Percentiles rank a stretch among this genome's conserved stretches.
These are phyloP conservation scores for Colletotrichum simmondsii DNA, from an alignment of 2,329 filamentous ascomycete genomes.

Conservation along the genomic window DNA sequence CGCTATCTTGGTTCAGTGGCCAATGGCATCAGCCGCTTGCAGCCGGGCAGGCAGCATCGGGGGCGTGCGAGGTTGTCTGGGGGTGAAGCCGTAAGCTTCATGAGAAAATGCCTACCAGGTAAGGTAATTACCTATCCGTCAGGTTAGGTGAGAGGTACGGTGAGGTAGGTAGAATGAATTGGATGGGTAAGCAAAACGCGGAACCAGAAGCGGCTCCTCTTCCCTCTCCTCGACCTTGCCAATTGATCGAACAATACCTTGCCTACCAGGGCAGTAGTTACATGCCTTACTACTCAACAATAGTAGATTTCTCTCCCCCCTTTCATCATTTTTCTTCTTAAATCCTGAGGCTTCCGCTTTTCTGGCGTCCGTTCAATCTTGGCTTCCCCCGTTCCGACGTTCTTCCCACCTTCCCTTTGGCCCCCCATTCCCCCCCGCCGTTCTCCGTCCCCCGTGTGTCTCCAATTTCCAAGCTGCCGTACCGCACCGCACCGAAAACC, in stretches of 20 bases:
- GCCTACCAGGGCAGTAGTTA: not conserved
- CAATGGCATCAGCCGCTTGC: slow-evolving; percentile 17
- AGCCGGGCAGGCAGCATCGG: not conserved
- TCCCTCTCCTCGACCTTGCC: not conserved
- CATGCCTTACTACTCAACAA: not conserved
- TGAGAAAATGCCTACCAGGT: not conserved
- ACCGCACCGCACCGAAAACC: not conserved
- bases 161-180: not conserved
- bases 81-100: not conserved
- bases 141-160: no score
- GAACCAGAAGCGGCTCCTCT: slow-evolving; percentile 23
- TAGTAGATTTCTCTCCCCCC: not conserved
- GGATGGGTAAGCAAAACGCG: not conserved
- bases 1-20: not conserved
- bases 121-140: no score
- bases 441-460: not conserved
- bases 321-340: slow-evolving; percentile 5
- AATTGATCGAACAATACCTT: not conserved
- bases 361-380: slow-evolving; percentile 1
- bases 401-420: not conserved
- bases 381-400: slow-evolving; percentile 9
- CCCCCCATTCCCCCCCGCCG: not conserved
- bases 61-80: not conserved
- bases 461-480: not conserved
- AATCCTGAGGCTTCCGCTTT: slow-evolving; percentile 14